Evolutionary conservation across 129 eudicot genomes (phyloP), one percentile per base, ranked within the genome.

Genomic region (Flaveria sonorensis): DNA sequence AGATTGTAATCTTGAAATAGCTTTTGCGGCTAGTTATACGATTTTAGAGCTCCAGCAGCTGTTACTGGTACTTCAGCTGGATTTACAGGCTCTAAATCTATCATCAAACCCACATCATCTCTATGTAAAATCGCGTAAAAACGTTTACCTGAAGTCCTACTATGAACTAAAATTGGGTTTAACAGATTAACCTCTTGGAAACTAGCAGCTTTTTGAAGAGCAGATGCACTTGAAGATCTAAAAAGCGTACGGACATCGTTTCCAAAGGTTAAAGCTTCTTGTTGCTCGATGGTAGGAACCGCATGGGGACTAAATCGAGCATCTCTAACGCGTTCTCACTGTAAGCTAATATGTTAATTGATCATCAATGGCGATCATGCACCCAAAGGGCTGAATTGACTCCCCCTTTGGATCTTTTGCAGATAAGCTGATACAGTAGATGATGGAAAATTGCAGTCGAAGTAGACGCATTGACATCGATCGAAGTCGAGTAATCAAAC

Each of bases 1-100:
- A 68, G 93, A 82, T 59, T 92, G 97, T 67, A 92, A 62, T 32
- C 88, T 88, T 3, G 96, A 86, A 47, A 92, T 92, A 23, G 97
- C 83, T 78, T 89, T 92, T 0, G 96, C 92, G 1, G 96, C 97
- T 9, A 92, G 93, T 69, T 92, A 81, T 89, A 89, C 4, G 97
- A 92, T 43, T 81, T 85, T 45, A 89, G 80, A 55, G 97, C 89
- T 18, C 97, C 97, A 19, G 96, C 91, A 52, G 97, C 86, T 4
- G 93, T 87, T 51, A 88, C 92, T 0, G 88, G 92, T 20, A 81
- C 87, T 24, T 92, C 97, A 12, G 79, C 85, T 3, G 88, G 87
- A 85, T 88, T 86, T 73, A 92, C 97, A 2, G 97, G 93, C 83
- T 92, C 97, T 71, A 92, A 83, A 71, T 92, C 97, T 64, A 92